Evolutionary conservation across 176 grass and related monocot species (phyloP).

Genomic region (Cenchrus americanus): DNA sequence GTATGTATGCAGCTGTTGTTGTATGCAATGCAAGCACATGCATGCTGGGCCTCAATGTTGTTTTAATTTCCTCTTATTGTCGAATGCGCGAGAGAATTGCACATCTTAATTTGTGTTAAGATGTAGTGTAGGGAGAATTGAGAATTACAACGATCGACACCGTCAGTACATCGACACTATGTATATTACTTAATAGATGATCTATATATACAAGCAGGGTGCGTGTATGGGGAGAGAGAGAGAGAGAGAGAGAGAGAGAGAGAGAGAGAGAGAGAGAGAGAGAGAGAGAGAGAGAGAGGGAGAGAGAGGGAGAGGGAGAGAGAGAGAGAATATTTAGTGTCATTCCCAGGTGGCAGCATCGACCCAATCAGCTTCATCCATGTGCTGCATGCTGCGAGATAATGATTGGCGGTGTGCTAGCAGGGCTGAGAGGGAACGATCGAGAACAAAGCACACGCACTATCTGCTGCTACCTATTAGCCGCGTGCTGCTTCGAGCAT

Average conservation of each 20-base stretch:
- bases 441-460: slow-evolving; percentile 9
- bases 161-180: too few species aligned
- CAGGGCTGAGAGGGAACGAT: slow-evolving; percentile 6
- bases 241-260: too few species aligned
- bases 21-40: background rate
- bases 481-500: background rate
- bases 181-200: too few species aligned
- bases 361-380: slow-evolving; percentile 8
- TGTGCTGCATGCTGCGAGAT: slow-evolving; percentile 17
- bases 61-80: background rate
- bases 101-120: too few species aligned
- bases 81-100: too few species aligned
- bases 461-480: background rate
- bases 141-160: too few species aligned
- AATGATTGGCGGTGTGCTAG: slow-evolving; percentile 31
- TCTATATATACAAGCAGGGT: too few species aligned
- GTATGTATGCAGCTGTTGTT: background rate
- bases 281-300: too few species aligned
- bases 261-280: too few species aligned
- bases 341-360: slow-evolving; percentile 18
- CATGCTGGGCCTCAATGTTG: background rate
- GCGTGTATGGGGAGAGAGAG: too few species aligned
- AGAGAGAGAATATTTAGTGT: background rate
- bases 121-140: too few species aligned
- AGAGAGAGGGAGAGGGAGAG: too few species aligned